Percentiles rank a stretch among this genome's conserved stretches.
phyloP scores from a whole-genome alignment of 495 filamentous ascomycete species.

The Trichoderma parareesei region DNA sequence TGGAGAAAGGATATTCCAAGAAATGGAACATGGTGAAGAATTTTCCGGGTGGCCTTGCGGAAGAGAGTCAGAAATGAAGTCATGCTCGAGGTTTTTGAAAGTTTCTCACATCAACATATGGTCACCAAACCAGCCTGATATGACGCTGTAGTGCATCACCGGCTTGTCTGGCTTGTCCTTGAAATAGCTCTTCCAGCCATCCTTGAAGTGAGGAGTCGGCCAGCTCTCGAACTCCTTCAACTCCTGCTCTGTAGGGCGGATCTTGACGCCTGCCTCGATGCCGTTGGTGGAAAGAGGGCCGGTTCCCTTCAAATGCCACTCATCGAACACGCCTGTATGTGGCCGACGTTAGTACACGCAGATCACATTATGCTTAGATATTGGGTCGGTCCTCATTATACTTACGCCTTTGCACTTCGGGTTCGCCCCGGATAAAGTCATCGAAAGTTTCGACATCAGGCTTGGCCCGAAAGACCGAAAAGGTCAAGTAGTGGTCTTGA shows the following conservation, averaged over 20 bases:
- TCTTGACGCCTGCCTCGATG: conserved; percentile 77
- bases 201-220: conserved; percentile 58
- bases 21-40: conserved; percentile 90
- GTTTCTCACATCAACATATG: conserved; percentile 52
- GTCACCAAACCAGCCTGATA: conserved; percentile 59
- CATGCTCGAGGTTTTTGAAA: not conserved
- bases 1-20: conserved; percentile 74
- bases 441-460: conserved; percentile 72
- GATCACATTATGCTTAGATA: not conserved
- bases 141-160: conserved; percentile 73
- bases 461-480: conserved; percentile 67
- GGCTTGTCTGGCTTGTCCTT: conserved; percentile 82
- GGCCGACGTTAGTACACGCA: not conserved
- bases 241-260: conserved; percentile 63
- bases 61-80: not conserved
- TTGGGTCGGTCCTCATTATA: not conserved
- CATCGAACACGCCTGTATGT: conserved; percentile 48
- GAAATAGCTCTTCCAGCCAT: conserved; percentile 74
- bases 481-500: conserved; percentile 80
- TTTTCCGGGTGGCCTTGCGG: conserved; percentile 53
- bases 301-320: conserved; percentile 74
- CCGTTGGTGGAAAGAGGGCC: conserved; percentile 76
- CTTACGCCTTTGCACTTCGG: conserved; percentile 55
- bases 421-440: conserved; percentile 69
- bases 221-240: conserved; percentile 57